Percentiles rank a stretch among this genome's conserved stretches.
These are phyloP conservation scores for Eucalyptus brandiana DNA, from an alignment of 345 rosid species.

Conservation along the genomic window DNA sequence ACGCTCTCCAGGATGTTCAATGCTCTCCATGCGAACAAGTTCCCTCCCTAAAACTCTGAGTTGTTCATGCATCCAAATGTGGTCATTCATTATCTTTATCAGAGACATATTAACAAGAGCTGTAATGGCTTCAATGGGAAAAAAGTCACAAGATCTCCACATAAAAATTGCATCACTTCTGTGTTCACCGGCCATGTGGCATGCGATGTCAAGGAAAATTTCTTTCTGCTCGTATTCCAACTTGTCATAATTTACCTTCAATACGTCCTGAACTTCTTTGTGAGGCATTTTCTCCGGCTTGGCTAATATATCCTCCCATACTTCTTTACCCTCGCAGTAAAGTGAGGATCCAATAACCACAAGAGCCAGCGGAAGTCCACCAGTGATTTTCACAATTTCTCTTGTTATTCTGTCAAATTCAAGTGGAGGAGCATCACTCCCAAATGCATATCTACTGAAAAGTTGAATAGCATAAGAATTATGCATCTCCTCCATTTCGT, in stretches of 20 bases:
- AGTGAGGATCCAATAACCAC: not conserved
- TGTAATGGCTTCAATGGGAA: not conserved
- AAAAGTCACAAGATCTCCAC: not conserved
- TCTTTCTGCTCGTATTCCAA: not conserved
- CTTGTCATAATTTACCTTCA: not conserved
- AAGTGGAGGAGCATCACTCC: not conserved
- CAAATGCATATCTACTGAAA: not conserved
- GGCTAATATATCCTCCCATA: not conserved
- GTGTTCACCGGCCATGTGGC: not conserved
- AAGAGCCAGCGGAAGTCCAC: not conserved
- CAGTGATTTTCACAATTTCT: not conserved
- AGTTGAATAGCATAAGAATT: not conserved
- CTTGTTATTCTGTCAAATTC: not conserved
- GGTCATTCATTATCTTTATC: not conserved
- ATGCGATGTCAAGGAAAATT: conserved; percentile 1
- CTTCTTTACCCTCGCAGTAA: not conserved
- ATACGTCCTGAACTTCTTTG: not conserved
- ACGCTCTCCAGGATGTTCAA: not conserved
- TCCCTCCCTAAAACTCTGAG: not conserved
- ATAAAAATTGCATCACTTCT: not conserved
- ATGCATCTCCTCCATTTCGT: not conserved
- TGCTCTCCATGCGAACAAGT: not conserved
- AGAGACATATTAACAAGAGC: not conserved
- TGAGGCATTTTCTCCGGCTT: not conserved
- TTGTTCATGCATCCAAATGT: not conserved